Conservation (phyloP, 306 rosid genomes). For the Mimosa pudica region DNA sequence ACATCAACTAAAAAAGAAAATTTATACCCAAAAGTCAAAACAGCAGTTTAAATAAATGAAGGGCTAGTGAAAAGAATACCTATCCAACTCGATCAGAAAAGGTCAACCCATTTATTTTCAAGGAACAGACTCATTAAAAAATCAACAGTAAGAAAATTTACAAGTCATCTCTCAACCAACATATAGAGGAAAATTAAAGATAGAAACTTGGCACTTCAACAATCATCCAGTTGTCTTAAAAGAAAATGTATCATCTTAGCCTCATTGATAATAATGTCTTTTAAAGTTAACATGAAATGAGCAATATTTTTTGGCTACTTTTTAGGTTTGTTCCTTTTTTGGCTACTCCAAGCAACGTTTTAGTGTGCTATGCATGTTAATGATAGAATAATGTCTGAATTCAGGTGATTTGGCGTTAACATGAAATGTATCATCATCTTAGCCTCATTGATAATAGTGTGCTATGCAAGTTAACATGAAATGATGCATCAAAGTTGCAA, state of each 20-base stretch:
- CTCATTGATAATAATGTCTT: constrained; percentile 3
- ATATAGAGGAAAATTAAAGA: background rate
- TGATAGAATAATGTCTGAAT: too few relatives aligned
- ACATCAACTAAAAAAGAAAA: background rate
- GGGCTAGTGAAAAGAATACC: constrained; percentile 14
- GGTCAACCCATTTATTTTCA: background rate
- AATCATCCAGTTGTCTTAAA: constrained; percentile 28
- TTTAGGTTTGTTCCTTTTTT: too few relatives aligned
- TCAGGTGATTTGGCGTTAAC: too few relatives aligned
- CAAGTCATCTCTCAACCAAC: constrained; percentile 23
- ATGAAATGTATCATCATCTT: background rate
- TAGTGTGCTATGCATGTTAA: too few relatives aligned
- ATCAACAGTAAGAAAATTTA: background rate
- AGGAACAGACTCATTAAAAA: background rate
- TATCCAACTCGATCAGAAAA: constrained; percentile 11
- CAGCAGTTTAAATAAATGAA: background rate
- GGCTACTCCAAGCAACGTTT: too few relatives aligned
- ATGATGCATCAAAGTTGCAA: background rate
- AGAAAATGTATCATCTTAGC: constrained; percentile 10
- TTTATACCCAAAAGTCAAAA: background rate
- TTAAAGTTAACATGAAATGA: background rate
- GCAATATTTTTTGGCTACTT: too few relatives aligned
- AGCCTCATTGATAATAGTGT: constrained; percentile 1
- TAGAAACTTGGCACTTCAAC: constrained; percentile 16
- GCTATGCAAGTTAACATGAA: background rate